Evolutionary conservation across 2,329 filamentous ascomycete species (phyloP), one percentile per base, ranked within the genome.

Genomic region (Fusarium tuaranense): DNA sequence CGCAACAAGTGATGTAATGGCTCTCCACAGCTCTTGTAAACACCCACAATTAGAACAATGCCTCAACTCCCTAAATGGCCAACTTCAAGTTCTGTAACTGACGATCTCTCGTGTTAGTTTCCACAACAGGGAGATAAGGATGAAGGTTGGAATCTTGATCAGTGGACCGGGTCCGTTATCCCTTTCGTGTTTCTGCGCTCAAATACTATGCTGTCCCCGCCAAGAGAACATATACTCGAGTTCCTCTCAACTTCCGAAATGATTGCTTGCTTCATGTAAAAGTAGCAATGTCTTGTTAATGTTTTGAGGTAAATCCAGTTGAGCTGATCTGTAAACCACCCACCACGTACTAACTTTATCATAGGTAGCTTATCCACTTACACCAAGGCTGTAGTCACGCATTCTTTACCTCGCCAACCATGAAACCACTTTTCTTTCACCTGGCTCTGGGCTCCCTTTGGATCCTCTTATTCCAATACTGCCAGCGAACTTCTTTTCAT

Each of bases 401-500:
- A 20, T 20, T 30, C 27, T 55, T 39, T n/a, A 32, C 34, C 32
- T 7, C 22, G 20, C 5, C 13, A 5, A 13, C 22, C 44, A 63
- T 63, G 61, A 63, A 55, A 9, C n/a, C 46, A 13, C 27, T 55
- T 4, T 38, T 41, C 1, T 55, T 55, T 27, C 51, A 63, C 14
- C 10, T 22, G 2, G 3, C 9, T 2, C 18, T 73, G 22, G 68
- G 61, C 20, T 18, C 27, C 3, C 2, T 65, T 7, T 79, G 78
- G 78, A 41, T 79, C 0, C n/a, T 71, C 1, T 16, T 78, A 1
- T 76, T 79, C n/a, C 76, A 71, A 20, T 63, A 78, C 14, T 75
- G 75, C 22, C 74, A 76, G 16, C 63, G 58, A 0, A 68, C 65
- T n/a, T 76, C 76, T 3, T 79, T 72, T 32, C 70, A 67, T 7